These are phyloP conservation scores for Isatis lusitanica DNA, from an alignment of 441 rosid genomes.

Conservation along the genomic window DNA sequence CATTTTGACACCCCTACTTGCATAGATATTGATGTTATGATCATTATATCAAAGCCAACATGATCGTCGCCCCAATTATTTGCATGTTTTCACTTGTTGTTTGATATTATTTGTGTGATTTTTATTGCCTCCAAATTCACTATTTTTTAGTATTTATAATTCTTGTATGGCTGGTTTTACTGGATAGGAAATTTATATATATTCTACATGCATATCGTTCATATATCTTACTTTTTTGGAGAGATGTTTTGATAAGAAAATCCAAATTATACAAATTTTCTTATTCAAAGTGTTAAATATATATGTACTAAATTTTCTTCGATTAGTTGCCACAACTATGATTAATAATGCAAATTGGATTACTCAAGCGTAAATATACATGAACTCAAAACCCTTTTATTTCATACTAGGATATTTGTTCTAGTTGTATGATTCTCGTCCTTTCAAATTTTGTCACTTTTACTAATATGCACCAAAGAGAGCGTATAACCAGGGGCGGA, in stretches of 20 bases:
- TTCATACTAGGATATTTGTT: too few relatives aligned
- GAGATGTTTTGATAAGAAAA: background rate
- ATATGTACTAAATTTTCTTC: background rate
- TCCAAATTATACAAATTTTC: background rate
- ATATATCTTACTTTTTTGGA: background rate
- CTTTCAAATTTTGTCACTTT: too few relatives aligned
- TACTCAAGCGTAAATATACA: too few relatives aligned
- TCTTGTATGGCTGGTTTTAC: background rate
- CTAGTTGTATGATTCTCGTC: too few relatives aligned
- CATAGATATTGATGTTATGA: background rate
- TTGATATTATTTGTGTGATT: background rate
- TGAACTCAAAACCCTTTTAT: too few relatives aligned
- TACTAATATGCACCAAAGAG: too few relatives aligned
- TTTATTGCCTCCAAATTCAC: background rate
- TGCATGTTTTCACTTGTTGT: conserved; percentile 1
- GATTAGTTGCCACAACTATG: too few relatives aligned
- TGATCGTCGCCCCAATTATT: background rate
- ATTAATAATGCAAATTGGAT: too few relatives aligned
- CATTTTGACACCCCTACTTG: too few relatives aligned
- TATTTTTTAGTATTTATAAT: conserved; percentile 9
- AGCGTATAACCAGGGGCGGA: too few relatives aligned
- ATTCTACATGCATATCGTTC: background rate
- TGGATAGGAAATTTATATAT: background rate
- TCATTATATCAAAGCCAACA: conserved; percentile 6
- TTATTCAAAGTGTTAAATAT: background rate